phyloP scores from a whole-genome alignment of 1,284 basidiomycete genomes.

The Pisolithus thermaeus region DNA sequence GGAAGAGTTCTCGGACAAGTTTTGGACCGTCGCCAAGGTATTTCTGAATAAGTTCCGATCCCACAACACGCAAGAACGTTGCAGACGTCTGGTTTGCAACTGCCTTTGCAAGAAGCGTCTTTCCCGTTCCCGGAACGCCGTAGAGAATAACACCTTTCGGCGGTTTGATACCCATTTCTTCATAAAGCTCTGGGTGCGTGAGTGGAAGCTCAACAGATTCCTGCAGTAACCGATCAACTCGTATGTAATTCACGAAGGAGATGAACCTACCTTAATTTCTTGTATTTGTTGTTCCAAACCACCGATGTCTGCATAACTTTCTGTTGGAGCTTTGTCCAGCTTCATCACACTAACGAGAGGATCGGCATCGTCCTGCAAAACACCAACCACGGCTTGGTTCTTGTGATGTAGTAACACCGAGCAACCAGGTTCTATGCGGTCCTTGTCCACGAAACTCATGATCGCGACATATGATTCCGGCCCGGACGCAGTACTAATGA shows the following conservation, averaged over 20 bases:
- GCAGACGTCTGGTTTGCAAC: slow-evolving; percentile 99
- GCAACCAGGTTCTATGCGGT: slow-evolving; percentile 94
- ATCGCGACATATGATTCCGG: slow-evolving; percentile 99
- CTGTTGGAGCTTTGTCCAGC: slow-evolving; percentile 96
- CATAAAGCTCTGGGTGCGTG: slow-evolving; percentile 97
- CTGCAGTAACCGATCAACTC: slow-evolving; percentile 33
- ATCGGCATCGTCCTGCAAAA: slow-evolving; percentile 94
- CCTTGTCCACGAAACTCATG: slow-evolving; percentile 99
- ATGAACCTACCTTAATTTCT: slow-evolving; percentile 79
- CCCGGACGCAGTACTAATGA: slow-evolving; percentile 91
- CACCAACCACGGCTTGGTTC: slow-evolving; percentile 92
- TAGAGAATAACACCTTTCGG: slow-evolving; percentile 99
- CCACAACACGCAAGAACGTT: slow-evolving; percentile 96
- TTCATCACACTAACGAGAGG: slow-evolving; percentile 99
- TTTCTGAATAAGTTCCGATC: slow-evolving; percentile 98
- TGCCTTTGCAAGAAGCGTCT: slow-evolving; percentile 96
- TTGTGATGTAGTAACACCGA: slow-evolving; percentile 96
- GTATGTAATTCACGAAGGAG: background rate
- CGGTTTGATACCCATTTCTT: slow-evolving; percentile 99
- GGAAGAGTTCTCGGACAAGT: slow-evolving; percentile 94
- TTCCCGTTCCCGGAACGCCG: slow-evolving; percentile 97
- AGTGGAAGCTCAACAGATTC: slow-evolving; percentile 98
- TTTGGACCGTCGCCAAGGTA: slow-evolving; percentile 99
- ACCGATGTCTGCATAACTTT: slow-evolving; percentile 98
- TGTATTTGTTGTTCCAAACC: slow-evolving; percentile 96